phyloP scores from a whole-genome alignment of 1,284 basidiomycete genomes.

The Cutaneotrichosporon cyanovorans region DNA sequence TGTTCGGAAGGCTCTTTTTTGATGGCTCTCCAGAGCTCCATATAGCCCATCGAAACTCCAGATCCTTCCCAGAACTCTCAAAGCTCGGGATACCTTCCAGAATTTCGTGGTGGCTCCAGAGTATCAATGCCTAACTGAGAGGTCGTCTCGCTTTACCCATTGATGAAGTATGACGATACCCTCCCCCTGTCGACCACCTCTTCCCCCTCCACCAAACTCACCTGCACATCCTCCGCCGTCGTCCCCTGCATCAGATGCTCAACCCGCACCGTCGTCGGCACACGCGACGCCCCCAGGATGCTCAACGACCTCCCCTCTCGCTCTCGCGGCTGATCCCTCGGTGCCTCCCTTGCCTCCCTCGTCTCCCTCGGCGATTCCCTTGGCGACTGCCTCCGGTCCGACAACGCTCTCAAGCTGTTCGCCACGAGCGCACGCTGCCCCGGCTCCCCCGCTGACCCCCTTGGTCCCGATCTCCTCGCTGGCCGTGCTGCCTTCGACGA shows the following conservation, averaged over 20 bases:
- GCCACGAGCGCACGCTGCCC: conserved; percentile 7
- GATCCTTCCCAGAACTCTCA: too few relatives aligned
- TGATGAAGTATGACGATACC: too few relatives aligned
- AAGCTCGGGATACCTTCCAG: too few relatives aligned
- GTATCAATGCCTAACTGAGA: too few relatives aligned
- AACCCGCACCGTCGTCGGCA: conserved; percentile 61
- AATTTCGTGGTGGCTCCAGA: too few relatives aligned
- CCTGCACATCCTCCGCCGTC: conserved; percentile 71
- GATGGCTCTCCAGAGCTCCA: too few relatives aligned
- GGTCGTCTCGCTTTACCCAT: too few relatives aligned
- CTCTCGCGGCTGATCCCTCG: not conserved
- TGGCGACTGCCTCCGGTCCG: not conserved
- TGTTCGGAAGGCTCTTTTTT: too few relatives aligned
- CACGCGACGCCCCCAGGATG: conserved; percentile 62
- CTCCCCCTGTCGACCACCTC: too few relatives aligned
- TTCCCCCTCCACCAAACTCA: conserved; percentile 32
- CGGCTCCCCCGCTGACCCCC: not conserved
- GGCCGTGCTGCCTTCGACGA: conserved; percentile 1
- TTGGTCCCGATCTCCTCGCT: conserved; percentile 1
- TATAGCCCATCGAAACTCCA: too few relatives aligned
- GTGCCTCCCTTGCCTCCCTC: too few relatives aligned
- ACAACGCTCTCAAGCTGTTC: conserved; percentile 4
- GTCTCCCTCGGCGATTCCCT: not conserved
- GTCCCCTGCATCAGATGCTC: conserved; percentile 67
- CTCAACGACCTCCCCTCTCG: conserved; percentile 16